Evolutionary conservation across 1,139 yeast species (phyloP).

Genomic region (Scheffersomyces lignicola): DNA sequence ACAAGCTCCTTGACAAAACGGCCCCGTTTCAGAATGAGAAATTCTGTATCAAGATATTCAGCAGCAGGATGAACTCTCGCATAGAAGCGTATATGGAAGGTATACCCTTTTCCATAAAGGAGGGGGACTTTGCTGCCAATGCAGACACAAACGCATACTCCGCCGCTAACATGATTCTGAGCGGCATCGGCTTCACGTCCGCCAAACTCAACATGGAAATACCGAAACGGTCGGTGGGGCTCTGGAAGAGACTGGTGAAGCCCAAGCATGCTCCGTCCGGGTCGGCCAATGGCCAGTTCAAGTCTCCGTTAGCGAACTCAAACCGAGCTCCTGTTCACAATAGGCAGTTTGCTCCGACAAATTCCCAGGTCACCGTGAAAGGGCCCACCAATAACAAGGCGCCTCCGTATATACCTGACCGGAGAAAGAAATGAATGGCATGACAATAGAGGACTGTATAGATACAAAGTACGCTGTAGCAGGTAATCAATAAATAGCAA

Average conservation of each 20-base stretch:
- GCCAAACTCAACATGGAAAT: constrained; percentile 12
- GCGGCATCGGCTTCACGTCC: constrained; percentile 11
- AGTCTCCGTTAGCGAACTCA: constrained; percentile 1
- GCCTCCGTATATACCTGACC: constrained; percentile 17
- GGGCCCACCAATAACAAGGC: constrained; percentile 11
- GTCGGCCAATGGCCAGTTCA: constrained; percentile 6
- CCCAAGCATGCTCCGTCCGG: not conserved
- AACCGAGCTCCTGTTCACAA: constrained; percentile 3
- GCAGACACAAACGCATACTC: not conserved
- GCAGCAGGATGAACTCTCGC: constrained; percentile 4
- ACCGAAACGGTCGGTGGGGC: constrained; percentile 4
- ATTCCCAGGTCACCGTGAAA: not conserved
- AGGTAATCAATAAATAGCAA: not conserved
- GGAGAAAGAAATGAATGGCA: constrained; percentile 5
- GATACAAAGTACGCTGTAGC: not conserved
- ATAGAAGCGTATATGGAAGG: constrained; percentile 1
- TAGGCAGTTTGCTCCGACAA: constrained; percentile 1
- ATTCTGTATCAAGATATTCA: constrained; percentile 3
- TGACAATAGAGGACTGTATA: not conserved
- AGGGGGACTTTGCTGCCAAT: constrained; percentile 14
- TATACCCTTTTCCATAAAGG: constrained; percentile 10
- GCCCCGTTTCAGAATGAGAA: constrained; percentile 7
- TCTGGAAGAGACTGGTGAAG: constrained; percentile 1
- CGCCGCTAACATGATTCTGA: not conserved
- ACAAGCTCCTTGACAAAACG: constrained; percentile 14